Percentiles rank a stretch among this genome's conserved stretches.
Conservation (phyloP, 768 basidiomycete genomes). For the Leccinum incarnatum region DNA sequence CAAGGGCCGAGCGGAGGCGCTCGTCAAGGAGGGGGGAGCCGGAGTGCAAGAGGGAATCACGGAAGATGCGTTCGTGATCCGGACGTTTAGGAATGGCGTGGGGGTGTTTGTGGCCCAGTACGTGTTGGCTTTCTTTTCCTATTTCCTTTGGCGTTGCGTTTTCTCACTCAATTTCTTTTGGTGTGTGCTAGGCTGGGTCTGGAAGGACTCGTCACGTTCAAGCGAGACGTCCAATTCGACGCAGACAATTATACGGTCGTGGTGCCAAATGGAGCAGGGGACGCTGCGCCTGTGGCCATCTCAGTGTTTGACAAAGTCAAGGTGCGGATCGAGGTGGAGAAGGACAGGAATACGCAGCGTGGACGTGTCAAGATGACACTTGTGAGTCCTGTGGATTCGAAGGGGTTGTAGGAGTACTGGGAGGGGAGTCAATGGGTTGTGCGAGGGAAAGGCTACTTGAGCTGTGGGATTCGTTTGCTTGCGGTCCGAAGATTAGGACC, state of each 20-base stretch:
- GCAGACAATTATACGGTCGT: slow-evolving; percentile 86
- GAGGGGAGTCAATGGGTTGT: too few species aligned
- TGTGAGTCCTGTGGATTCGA: slow-evolving; percentile 39
- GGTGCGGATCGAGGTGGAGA: slow-evolving; percentile 88
- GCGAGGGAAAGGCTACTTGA: too few species aligned
- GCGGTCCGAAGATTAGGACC: too few species aligned
- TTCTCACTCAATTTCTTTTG: neutral
- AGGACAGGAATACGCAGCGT: slow-evolving; percentile 90
- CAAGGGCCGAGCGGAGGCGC: slow-evolving; percentile 55
- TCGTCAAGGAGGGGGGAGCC: slow-evolving; percentile 27
- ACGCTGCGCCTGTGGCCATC: slow-evolving; percentile 51
- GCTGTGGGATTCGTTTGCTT: too few species aligned
- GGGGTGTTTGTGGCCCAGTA: slow-evolving; percentile 96
- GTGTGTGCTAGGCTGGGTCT: slow-evolving; percentile 46
- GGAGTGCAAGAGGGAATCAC: slow-evolving; percentile 39
- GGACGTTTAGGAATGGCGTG: slow-evolving; percentile 91
- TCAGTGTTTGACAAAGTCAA: slow-evolving; percentile 93
- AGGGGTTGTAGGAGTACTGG: neutral
- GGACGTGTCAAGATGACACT: slow-evolving; percentile 87
- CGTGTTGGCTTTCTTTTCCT: slow-evolving; percentile 29
- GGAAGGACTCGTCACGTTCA: slow-evolving; percentile 86
- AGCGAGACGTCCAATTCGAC: slow-evolving; percentile 84
- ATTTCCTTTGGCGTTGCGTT: neutral
- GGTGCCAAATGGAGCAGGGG: slow-evolving; percentile 42
- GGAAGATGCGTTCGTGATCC: slow-evolving; percentile 91